A percentile compares a stretch with the other conserved stretches of the same genome.
Evolutionary conservation across 179 eudicot genomes (phyloP).

Genomic region (Drosera spatulata): DNA sequence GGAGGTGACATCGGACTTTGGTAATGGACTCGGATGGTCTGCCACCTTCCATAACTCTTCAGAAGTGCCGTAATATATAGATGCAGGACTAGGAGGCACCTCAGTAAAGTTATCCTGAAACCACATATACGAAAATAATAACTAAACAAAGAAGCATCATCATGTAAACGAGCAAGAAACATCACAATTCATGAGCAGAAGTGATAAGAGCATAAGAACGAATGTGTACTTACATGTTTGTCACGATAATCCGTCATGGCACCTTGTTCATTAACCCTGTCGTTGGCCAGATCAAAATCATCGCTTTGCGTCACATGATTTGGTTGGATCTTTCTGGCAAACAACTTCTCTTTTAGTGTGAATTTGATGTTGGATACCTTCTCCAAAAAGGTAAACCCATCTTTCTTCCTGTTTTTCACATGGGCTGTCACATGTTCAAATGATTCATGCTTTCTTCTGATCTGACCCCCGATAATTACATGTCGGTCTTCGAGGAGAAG

Average conservation of each 20-base stretch:
- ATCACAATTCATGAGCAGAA: too few relatives aligned
- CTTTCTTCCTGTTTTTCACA: conserved; percentile 47
- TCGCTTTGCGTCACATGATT: conserved; percentile 29
- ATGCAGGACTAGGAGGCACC: conserved; percentile 99
- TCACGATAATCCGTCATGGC: conserved; percentile 36
- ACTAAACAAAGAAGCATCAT: too few relatives aligned
- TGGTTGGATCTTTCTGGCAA: conserved; percentile 55
- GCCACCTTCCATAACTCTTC: conserved; percentile 70
- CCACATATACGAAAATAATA: too few relatives aligned
- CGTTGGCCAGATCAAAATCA: conserved; percentile 28
- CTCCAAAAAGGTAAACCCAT: conserved; percentile 58
- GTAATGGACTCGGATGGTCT: conserved; percentile 48
- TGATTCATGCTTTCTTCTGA: conserved; percentile 78
- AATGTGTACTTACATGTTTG: conserved; percentile 44
- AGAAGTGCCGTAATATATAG: conserved; percentile 60
- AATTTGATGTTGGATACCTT: conserved; percentile 62
- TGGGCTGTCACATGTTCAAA: conserved; percentile 25
- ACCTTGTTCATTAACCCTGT: conserved; percentile 42
- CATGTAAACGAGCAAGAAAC: too few relatives aligned
- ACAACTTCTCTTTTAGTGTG: conserved; percentile 53
- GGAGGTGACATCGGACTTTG: conserved; percentile 51
- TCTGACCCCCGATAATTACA: conserved; percentile 65
- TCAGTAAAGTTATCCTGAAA: conserved; percentile 80
- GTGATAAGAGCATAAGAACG: conserved; percentile 1
- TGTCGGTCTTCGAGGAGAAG: conserved; percentile 86